Evolutionary conservation across 2,329 filamentous ascomycete species (phyloP), one percentile per base, ranked within the genome.

Genomic region (Teratosphaeria zuluensis): DNA sequence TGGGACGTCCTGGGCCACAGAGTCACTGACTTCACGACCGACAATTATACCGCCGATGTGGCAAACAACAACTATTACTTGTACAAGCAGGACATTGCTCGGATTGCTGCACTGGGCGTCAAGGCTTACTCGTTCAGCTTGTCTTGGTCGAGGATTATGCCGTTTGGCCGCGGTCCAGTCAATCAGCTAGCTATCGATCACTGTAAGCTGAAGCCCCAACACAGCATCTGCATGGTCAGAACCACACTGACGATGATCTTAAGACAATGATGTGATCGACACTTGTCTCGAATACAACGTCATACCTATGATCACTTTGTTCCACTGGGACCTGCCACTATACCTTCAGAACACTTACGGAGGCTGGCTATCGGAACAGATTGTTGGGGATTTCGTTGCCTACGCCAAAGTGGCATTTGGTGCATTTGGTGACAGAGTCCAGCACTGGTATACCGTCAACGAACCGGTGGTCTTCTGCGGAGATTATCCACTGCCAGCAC

Each of bases 291-390:
- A 75, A 33, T 71, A 75, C 69, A 71, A 48, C 60, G 94, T 95
- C 68, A 83, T 80, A 24, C 90, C 90, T 1, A 85, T 94, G 72
- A 83, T 95, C 68, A 95, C 90, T 3, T 79, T 95, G 16, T 89
- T 88, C 74, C 90, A 95, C 75, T 95, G 90, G 90, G 90, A 95
- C 75, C 80, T 94, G 8, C 90, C 90, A 2, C 84, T 90, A 66
- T 86, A 77, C 60, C 79, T 95, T 21, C 83, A 95, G 68, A 84
- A 87, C 77, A 84, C 89, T 60, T 95, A 95, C 72, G 87, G 88
- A 30, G 90, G 90, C 21, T 80, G 91, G 58, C 76, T 94, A 65
- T 53, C 52, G n/a, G 52, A 53, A 53, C 19, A 74, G 16, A 73
- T 73, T 31, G 64, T 72, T 2, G 57, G 68, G 12, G 73, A 77